Evolutionary conservation across 2,329 filamentous ascomycete species (phyloP), one percentile per base, ranked within the genome.

Genomic region (Aspergillus phoenicis): DNA sequence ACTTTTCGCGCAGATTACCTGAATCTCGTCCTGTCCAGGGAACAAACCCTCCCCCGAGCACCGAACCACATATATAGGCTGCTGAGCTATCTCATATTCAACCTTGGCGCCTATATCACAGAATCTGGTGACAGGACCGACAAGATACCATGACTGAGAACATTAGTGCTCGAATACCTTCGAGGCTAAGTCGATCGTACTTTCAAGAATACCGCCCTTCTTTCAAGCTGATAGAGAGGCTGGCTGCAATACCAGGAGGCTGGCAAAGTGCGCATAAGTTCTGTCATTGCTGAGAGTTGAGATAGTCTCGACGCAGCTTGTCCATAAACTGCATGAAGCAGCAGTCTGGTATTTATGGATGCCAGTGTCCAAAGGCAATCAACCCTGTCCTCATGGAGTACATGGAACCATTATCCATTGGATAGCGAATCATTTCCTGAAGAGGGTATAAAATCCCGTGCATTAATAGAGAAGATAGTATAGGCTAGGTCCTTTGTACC

Each of bases 81-180:
- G 73, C 64, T 83, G 81, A 1, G 82, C 82, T 59, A 84, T 76
- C 61, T 85, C 83, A 68, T 84, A 85, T 5, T 74, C 70, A 26
- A 84, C 75, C 36, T 74, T 73, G 56, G 80, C 74, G 0, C 75
- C 74, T 11, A 77, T 69, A 3, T 68, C 66, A 52, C 77, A 70
- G 63, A 85, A 85, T 52, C 79, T 73, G 13, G 81, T 83, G n/a
- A 84, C 75, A 0, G 83, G 82, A 1, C 82, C 83, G 1, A 84
- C 74, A 26, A 84, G 73, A 69, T 84, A 83, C 82, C 82, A 84
- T 38, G 81, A 77, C 81, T 83, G 52, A 24, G 26, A 8, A 39
- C 22, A 2, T 58, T 4, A 53, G 28, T 17, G 4, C 2, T 5
- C 3, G 13, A 24, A 11, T 20, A 8, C 8, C 2, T n/a, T 24